Evolutionary conservation across 768 basidiomycete species (phyloP).

Genomic region (Amanita phalloides): DNA sequence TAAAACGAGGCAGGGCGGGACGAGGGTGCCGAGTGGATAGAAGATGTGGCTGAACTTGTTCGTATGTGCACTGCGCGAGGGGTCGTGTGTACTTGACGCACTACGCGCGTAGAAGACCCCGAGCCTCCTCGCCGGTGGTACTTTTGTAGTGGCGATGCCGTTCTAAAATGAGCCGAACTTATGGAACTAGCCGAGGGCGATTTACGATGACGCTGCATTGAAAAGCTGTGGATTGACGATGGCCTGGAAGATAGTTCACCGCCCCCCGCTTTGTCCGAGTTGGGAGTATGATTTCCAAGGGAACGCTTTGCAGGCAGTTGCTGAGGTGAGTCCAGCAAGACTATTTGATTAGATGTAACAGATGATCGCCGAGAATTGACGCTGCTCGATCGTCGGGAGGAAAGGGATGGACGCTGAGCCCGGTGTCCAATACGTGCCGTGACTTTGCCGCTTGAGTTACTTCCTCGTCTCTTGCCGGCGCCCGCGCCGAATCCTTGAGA

Average conservation of each 20-base stretch:
- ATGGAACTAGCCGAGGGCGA: slow-evolving; percentile 72
- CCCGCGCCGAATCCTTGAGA: slow-evolving; percentile 9
- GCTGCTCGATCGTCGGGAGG: slow-evolving; percentile 83
- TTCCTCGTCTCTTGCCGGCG: slow-evolving; percentile 40
- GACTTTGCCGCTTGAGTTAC: slow-evolving; percentile 22
- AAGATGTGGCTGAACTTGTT: slow-evolving; percentile 70
- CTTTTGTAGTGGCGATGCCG: slow-evolving; percentile 71
- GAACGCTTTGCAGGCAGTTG: slow-evolving; percentile 59
- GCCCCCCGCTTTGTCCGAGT: slow-evolving; percentile 57
- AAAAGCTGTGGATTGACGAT: slow-evolving; percentile 76
- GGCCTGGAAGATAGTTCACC: slow-evolving; percentile 65
- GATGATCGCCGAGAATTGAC: slow-evolving; percentile 75
- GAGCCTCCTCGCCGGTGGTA: slow-evolving; percentile 75
- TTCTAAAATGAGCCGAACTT: slow-evolving; percentile 53
- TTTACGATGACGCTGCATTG: slow-evolving; percentile 54
- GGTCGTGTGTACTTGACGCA: slow-evolving; percentile 46
- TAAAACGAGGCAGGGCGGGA: slow-evolving; percentile 74
- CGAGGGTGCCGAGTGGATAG: slow-evolving; percentile 63
- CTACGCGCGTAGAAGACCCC: slow-evolving; percentile 73
- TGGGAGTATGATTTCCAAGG: slow-evolving; percentile 75
- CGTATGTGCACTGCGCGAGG: slow-evolving; percentile 49
- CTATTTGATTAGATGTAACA: slow-evolving; percentile 36
- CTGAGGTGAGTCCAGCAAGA: slow-evolving; percentile 45
- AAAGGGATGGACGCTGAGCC: slow-evolving; percentile 58
- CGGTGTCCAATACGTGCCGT: slow-evolving; percentile 29